Evolutionary conservation across 2,329 filamentous ascomycete genomes (phyloP).

Genomic region (Aspergillus transmontanensis): DNA sequence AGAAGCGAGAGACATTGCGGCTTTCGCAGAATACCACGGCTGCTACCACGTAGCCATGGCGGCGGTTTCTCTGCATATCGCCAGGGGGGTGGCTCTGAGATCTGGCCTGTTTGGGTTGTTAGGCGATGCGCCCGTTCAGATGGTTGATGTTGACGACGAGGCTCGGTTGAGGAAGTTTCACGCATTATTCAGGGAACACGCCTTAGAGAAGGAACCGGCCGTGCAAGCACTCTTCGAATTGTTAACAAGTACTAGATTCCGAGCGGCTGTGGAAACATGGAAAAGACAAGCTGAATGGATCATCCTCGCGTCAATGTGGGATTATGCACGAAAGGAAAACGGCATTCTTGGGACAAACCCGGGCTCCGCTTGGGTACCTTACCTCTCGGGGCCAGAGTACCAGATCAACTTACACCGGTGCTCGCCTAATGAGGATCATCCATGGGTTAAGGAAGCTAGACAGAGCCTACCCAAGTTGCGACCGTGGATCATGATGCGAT

Average conservation of each 20-base stretch:
- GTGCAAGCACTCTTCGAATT: not conserved
- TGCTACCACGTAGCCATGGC: not conserved
- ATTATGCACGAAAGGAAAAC: not conserved
- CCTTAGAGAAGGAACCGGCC: not conserved
- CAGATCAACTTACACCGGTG: not conserved
- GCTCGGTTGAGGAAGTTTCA: not conserved
- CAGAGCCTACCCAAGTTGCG: not conserved
- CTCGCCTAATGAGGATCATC: not conserved
- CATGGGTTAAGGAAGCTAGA: not conserved
- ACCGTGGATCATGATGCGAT: not conserved
- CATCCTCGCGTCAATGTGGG: not conserved
- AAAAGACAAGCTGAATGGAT: not conserved
- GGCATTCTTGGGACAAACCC: not conserved
- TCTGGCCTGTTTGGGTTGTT: not conserved
- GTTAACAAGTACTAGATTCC: not conserved
- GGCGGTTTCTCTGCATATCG: not conserved
- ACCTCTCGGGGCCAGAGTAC: rapidly evolving
- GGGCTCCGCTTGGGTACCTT: not conserved
- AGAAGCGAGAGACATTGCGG: not conserved
- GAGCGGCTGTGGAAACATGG: not conserved
- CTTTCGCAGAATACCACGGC: no score
- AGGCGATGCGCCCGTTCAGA: not conserved
- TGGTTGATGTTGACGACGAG: not conserved
- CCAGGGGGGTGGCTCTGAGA: not conserved
- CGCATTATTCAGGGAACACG: not conserved